These are phyloP conservation scores for Dendrobium huoshanense DNA, from an alignment of 106 monocot genomes.

Conservation along the genomic window DNA sequence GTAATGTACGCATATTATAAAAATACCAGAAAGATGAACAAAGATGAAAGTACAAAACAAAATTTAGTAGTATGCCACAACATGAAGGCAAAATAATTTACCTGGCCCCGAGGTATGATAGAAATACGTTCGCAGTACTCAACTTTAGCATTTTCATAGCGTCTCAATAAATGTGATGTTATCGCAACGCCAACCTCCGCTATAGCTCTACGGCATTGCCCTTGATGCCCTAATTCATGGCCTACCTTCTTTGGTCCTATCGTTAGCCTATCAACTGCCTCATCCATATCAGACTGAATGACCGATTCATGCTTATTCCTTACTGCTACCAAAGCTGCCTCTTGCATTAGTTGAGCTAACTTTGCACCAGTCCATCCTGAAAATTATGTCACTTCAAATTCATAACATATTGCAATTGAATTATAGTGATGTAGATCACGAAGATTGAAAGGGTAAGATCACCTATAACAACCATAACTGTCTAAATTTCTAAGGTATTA, in stretches of 20 bases:
- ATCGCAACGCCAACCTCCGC: slow-evolving; percentile 74
- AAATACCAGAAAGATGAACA: neutral
- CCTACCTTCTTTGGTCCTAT: slow-evolving; percentile 65
- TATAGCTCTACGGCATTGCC: slow-evolving; percentile 64
- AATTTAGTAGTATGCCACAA: neutral
- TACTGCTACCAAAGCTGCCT: slow-evolving; percentile 76
- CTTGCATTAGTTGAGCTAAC: slow-evolving; percentile 75
- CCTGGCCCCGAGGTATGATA: slow-evolving; percentile 81
- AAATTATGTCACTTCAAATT: slow-evolving; percentile 10
- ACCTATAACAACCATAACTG: neutral
- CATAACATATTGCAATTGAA: neutral
- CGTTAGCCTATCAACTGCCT: slow-evolving; percentile 78
- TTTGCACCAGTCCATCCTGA: slow-evolving; percentile 87
- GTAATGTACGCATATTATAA: neutral
- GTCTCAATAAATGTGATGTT: slow-evolving; percentile 75
- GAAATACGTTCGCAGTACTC: slow-evolving; percentile 80
- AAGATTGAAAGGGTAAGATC: neutral
- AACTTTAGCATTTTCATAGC: slow-evolving; percentile 71
- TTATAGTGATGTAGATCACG: neutral
- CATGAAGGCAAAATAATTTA: neutral
- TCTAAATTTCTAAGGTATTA: neutral
- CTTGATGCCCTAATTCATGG: slow-evolving; percentile 77
- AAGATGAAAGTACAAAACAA: neutral
- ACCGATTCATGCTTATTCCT: slow-evolving; percentile 55
- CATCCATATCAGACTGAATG: slow-evolving; percentile 78